Conservation (phyloP, 257 asterid genomes). For the Penstemon eatonii region DNA sequence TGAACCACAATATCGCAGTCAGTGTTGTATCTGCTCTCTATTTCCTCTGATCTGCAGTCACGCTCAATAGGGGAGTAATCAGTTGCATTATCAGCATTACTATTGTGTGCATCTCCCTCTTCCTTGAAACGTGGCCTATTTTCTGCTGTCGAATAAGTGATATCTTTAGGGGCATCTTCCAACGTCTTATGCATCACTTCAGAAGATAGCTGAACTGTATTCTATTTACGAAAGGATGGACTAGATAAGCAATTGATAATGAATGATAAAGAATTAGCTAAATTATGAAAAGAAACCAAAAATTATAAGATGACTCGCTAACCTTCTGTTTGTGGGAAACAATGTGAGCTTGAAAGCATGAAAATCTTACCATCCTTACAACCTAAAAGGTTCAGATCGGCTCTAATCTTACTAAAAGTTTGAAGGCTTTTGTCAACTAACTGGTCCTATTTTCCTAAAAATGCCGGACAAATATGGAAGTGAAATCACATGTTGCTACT, state of each 20-base stretch:
- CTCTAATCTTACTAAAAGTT: conserved; percentile 33
- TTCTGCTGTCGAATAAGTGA: conserved; percentile 33
- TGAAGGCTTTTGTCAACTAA: conserved; percentile 33
- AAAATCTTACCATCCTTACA: conserved; percentile 75
- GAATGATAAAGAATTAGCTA: conserved; percentile 1
- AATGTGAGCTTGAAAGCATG: conserved; percentile 78
- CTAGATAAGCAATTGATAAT: conserved; percentile 3
- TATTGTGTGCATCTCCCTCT: conserved; percentile 33
- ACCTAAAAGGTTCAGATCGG: conserved; percentile 50
- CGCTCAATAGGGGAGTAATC: conserved; percentile 51
- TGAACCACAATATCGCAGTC: conserved; percentile 38
- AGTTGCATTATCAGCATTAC: conserved; percentile 36
- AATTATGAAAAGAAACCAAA: conserved; percentile 10
- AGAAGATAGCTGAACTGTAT: conserved; percentile 49
- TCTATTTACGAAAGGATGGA: conserved; percentile 48
- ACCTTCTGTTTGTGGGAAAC: conserved; percentile 80
- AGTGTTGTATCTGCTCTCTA: conserved; percentile 45
- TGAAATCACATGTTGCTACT: conserved; percentile 35
- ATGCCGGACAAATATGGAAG: conserved; percentile 30
- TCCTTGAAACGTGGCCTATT: conserved; percentile 34
- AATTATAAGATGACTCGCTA: conserved; percentile 30
- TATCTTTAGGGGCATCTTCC: conserved; percentile 54
- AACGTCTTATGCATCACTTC: conserved; percentile 63
- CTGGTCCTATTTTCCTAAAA: conserved; percentile 30
- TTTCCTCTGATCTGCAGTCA: conserved; percentile 61